Conservation (phyloP, 2,329 filamentous ascomycete species). For the Fusarium phyllophilum region DNA sequence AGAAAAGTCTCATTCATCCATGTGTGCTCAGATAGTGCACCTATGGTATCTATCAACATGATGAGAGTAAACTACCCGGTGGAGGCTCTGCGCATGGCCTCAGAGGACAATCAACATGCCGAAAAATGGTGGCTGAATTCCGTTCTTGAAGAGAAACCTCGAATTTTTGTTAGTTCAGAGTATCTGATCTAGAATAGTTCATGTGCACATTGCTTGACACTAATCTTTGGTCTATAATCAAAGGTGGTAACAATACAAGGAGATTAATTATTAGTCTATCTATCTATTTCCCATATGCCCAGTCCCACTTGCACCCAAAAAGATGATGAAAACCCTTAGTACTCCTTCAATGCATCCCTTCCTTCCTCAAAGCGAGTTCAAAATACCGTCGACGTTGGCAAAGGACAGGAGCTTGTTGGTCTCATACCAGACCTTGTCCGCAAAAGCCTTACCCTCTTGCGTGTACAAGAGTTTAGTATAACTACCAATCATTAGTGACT, state of each 20-base stretch:
- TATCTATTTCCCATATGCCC: background rate
- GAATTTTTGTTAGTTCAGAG: background rate
- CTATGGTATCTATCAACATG: background rate
- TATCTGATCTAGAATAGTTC: accelerated
- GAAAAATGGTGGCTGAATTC: background rate
- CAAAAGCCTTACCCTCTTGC: conserved; percentile 47
- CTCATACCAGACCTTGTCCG: conserved; percentile 53
- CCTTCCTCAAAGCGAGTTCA: conserved; percentile 15
- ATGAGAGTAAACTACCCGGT: background rate
- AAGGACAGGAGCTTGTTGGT: conserved; percentile 51
- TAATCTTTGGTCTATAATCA: background rate
- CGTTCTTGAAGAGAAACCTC: background rate
- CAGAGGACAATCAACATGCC: background rate
- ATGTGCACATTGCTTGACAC: background rate
- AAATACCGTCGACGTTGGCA: conserved; percentile 35
- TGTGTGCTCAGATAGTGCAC: background rate
- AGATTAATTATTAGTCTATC: background rate
- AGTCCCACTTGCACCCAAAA: no score
- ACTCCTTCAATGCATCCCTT: background rate
- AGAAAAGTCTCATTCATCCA: background rate
- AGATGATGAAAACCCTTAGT: no score
- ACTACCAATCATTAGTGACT: conserved; percentile 5
- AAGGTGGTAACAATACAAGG: no score
- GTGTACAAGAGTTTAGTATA: conserved; percentile 48
- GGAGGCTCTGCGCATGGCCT: no score